Base-by-base conservation (phyloP, 371 early-diverging fungal species). In the Actinomortierella wolfii region DNA sequence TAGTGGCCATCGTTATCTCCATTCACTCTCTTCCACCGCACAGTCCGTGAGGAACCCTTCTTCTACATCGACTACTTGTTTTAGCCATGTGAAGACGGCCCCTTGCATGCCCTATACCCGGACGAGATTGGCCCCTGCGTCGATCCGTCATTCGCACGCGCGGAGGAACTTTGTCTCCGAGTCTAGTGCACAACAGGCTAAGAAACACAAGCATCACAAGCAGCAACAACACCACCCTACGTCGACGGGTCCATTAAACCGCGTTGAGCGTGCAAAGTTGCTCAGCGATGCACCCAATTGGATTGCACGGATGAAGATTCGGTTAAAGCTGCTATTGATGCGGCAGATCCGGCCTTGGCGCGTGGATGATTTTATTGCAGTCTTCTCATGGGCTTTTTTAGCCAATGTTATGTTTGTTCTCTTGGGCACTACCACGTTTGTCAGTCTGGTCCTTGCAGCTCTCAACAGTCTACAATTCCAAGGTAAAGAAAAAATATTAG, bases 401-500 rank as follows among this genome's bases (percentile, higher is more conserved):
- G 93, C 94, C 9, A 88, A 96, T 49, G 84, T 90, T 1, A 77
- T 95, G 11, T 92, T 95, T 83, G 67, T 97, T 17, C 66, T 97
- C 20, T 85, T 88, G 8, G 96, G 94, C 1, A 97, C 97, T 1
- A 98, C 97, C 0, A 93, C 95, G 15, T 94, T 92, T 62, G 85
- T 94, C 28, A 92, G 93, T 54, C 76, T 96, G 6, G 70, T 93
- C 1, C 71, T 98, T 11, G 87, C 88, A 74, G 68, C 90, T 5
- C 91, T 93, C 20, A 96, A 97, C 76, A 88, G 93, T 51, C 77
- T 95, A 34, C 91, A 92, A 56, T 91, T 96, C 54, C 94, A 96
- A 84, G 92, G 93, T 93, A 80, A 51, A 24, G 21, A 52, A 54
- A 53, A n/a, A 17, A 41, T 20, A 1, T 3, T 14, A 28, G 17